These are phyloP conservation scores for Pestalotiopsis sp. DNA, from an alignment of 2,329 filamentous ascomycete genomes.

Conservation along the genomic window DNA sequence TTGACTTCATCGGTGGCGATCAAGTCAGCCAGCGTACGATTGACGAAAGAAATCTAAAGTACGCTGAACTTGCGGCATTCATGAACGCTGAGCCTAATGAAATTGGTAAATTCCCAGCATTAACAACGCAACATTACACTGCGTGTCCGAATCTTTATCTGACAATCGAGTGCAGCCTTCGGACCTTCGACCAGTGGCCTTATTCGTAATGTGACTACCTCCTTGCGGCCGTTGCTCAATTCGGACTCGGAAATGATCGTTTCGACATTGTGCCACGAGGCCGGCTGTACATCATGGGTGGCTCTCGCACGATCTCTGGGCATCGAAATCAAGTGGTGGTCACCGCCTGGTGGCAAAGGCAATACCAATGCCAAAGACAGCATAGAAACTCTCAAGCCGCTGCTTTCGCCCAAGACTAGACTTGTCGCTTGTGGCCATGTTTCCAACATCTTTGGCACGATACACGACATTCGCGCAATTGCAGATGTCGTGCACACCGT, in stretches of 20 bases:
- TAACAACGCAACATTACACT: background rate
- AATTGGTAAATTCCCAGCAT: background rate
- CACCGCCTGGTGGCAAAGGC: constrained; percentile 37
- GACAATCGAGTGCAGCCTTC: constrained; percentile 46
- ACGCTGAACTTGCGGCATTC: background rate
- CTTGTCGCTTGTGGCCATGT: constrained; percentile 49
- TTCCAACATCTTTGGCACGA: constrained; percentile 27
- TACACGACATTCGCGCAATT: constrained; percentile 25
- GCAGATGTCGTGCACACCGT: constrained; percentile 31
- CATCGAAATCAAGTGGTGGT: constrained; percentile 73
- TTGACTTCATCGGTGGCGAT: constrained; percentile 4
- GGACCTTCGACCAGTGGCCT: constrained; percentile 77
- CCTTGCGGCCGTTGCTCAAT: constrained; percentile 48
- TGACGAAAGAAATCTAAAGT: background rate
- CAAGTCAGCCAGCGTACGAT: background rate
- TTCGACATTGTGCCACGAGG: constrained; percentile 76
- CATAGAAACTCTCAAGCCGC: constrained; percentile 54
- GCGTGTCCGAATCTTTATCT: background rate
- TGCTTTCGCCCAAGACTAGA: constrained; percentile 67
- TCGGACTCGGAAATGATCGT: constrained; percentile 69
- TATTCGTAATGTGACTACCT: constrained; percentile 69
- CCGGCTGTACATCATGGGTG: constrained; percentile 76
- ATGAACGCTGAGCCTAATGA: constrained; percentile 4
- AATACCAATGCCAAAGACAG: constrained; percentile 61
- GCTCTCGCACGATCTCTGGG: constrained; percentile 64